Evolutionary conservation across 2,329 filamentous ascomycete species (phyloP), one percentile per base, ranked within the genome.

Genomic region (Penicillium capsulatum): DNA sequence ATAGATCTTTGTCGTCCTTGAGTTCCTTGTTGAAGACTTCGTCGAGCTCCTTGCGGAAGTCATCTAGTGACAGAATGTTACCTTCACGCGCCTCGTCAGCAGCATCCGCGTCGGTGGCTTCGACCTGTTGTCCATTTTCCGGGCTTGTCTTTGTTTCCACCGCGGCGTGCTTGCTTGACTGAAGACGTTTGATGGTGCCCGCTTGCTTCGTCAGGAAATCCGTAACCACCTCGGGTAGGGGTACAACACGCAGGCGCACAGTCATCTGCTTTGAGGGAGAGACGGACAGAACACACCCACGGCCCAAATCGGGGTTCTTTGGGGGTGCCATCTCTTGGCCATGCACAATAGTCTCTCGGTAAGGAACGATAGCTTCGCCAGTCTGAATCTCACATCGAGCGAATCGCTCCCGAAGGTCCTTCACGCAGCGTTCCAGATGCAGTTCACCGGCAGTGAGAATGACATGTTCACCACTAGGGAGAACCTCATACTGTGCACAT

Each of bases 371-470:
- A 1, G 92, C 86, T 30, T 87, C 86, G 40, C 92, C 90, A 17
- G 87, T 87, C 59, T 97, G 91, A 36, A 98, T 90, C 51, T 97
- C 91, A 60, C 94, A 97, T 48, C 81, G 83, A 4, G 92, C 91
- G 60, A 95, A 98, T 4, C 92, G 77, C 60, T 98, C 92, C 46
- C 88, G 79, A 17, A 98, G 73, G 69, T 98, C 92, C 37, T 92
- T 95, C 43, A 98, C 66, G 61, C 92, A 98, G 40, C 92, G 76
- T 66, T 98, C 92, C 3, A 98, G 74, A 68, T 98, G 92, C 51
- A 98, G 63, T 65, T 98, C 92, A 38, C 92, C 92, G 4, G 92
- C 92, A 1, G 92, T 97, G 26, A 95, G 67, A 15, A 98, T 80
- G 29, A 98, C 92, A 64, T 98, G 92, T 67, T 98, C 92, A 40